A percentile compares a stretch with the other conserved stretches of the same genome.
Evolutionary conservation across 345 rosid genomes (phyloP).

Genomic region (Lepidium sativum): DNA sequence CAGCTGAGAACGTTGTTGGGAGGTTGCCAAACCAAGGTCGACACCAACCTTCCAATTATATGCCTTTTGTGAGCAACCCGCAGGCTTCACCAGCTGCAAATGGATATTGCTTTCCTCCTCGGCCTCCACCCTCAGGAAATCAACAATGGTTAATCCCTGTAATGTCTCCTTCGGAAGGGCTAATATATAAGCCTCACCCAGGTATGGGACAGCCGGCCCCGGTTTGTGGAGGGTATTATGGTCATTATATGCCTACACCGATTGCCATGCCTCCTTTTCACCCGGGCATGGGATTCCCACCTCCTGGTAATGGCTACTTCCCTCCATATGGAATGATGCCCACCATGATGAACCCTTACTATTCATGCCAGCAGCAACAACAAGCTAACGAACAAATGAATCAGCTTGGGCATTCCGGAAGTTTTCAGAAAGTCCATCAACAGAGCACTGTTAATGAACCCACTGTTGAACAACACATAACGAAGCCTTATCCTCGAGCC

Average conservation of each 20-base stretch:
- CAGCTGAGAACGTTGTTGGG: constrained; percentile 24
- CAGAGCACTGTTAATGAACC: constrained; percentile 38
- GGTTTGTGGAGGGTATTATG: constrained; percentile 43
- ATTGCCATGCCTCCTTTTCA: constrained; percentile 28
- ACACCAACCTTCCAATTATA: constrained; percentile 36
- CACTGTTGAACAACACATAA: neutral
- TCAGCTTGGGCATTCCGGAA: constrained; percentile 29
- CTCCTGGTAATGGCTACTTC: constrained; percentile 51
- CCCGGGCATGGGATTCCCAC: constrained; percentile 48
- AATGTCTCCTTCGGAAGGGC: constrained; percentile 90
- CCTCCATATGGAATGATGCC: constrained; percentile 58
- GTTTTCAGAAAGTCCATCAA: constrained; percentile 28
- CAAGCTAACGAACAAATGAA: constrained; percentile 38
- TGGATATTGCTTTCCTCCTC: constrained; percentile 45
- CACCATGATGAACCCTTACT: constrained; percentile 35
- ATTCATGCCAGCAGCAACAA: constrained; percentile 31
- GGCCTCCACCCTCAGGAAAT: constrained; percentile 33
- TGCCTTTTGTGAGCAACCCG: constrained; percentile 19
- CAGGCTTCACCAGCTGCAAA: constrained; percentile 3
- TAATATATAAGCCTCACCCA: constrained; percentile 74
- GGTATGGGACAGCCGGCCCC: constrained; percentile 44
- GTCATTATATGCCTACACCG: constrained; percentile 43
- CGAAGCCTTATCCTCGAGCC: constrained; percentile 31
- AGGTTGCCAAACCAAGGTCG: constrained; percentile 23
- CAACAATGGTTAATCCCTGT: constrained; percentile 84